These are phyloP conservation scores for Lactifluus volemus DNA, from an alignment of 768 basidiomycete genomes.

Conservation along the genomic window DNA sequence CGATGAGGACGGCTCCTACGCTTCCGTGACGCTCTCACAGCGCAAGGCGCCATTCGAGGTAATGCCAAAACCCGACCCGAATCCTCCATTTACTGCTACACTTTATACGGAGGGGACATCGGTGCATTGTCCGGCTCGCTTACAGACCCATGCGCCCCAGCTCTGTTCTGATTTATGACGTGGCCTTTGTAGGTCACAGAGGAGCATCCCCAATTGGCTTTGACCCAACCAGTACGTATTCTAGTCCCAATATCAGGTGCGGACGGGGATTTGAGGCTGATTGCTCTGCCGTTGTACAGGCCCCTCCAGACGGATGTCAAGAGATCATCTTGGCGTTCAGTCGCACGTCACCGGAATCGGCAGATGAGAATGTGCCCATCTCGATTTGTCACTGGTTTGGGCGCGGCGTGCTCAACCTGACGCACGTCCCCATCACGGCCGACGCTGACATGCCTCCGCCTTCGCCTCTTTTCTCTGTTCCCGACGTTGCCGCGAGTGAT, in stretches of 20 bases:
- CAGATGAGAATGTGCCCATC: slow-evolving; percentile 37
- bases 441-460: too few species aligned
- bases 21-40: slow-evolving; percentile 54
- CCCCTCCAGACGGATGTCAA: slow-evolving; percentile 33
- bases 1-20: slow-evolving; percentile 31
- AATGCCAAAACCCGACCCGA: slow-evolving; percentile 48
- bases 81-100: slow-evolving; percentile 45
- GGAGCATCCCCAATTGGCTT: slow-evolving; percentile 2
- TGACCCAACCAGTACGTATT: slow-evolving; percentile 20
- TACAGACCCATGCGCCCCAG: neutral
- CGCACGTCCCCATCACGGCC: slow-evolving; percentile 29
- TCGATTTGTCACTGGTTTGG: slow-evolving; percentile 41
- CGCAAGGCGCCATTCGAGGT: slow-evolving; percentile 42
- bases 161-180: neutral
- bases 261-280: neutral
- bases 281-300: slow-evolving; percentile 26
- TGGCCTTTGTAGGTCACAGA: neutral
- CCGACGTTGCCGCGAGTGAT: too few species aligned
- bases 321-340: slow-evolving; percentile 55
- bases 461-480: too few species aligned
- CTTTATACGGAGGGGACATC: slow-evolving; percentile 26
- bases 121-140: slow-evolving; percentile 28
- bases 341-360: slow-evolving; percentile 37
- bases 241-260: neutral
- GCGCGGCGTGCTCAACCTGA: slow-evolving; percentile 37